Evolutionary conservation across 495 filamentous ascomycete genomes (phyloP).

Genomic region (Diplogelasinospora grovesii): DNA sequence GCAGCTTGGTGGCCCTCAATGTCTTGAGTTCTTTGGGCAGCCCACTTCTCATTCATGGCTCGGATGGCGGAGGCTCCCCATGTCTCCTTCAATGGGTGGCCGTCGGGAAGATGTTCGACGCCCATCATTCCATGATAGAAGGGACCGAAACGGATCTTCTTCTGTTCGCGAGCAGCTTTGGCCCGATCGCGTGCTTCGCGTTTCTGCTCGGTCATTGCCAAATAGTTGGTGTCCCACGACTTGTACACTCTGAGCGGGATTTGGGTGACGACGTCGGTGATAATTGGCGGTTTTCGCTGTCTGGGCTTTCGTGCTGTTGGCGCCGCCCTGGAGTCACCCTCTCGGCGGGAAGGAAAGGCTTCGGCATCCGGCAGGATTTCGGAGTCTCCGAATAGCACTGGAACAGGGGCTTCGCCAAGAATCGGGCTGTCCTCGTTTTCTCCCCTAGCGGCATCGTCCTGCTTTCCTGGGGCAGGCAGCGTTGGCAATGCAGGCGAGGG

Average conservation of each 20-base stretch:
- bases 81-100: too few relatives aligned
- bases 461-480: constrained; percentile 16
- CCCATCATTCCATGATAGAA: too few relatives aligned
- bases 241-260: constrained; percentile 52
- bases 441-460: not conserved
- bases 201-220: constrained; percentile 44
- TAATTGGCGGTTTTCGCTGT: too few relatives aligned
- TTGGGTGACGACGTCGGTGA: constrained; percentile 39
- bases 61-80: too few relatives aligned
- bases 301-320: constrained; percentile 21
- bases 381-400: too few relatives aligned
- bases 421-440: constrained; percentile 5
- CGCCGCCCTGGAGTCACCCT: constrained; percentile 11
- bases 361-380: constrained; percentile 12
- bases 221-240: constrained; percentile 55
- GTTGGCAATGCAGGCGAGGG: constrained; percentile 34
- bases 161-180: constrained; percentile 28
- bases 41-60: too few relatives aligned
- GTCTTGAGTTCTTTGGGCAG: too few relatives aligned
- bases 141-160: too few relatives aligned
- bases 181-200: constrained; percentile 7
- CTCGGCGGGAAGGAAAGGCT: not conserved
- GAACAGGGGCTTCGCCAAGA: constrained; percentile 13
- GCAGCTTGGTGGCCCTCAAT: constrained; percentile 26
- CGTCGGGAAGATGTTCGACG: too few relatives aligned